These are phyloP conservation scores for Aciculosporium take DNA, from an alignment of 2,329 filamentous ascomycete species.

Conservation along the genomic window DNA sequence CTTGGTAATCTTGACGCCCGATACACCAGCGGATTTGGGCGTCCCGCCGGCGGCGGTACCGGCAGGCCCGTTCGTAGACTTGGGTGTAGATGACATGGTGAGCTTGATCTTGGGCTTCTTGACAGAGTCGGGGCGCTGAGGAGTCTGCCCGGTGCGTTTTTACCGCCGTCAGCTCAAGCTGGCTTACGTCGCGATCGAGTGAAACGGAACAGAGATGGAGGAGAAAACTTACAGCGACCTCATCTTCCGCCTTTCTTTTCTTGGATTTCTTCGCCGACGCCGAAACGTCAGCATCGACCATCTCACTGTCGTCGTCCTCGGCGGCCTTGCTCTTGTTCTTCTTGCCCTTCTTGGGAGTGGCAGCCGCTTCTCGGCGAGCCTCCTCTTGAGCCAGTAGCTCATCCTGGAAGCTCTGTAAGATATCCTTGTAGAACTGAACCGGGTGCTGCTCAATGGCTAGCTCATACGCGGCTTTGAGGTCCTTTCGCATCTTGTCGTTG, in stretches of 20 bases:
- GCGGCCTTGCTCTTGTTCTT: conserved; percentile 36
- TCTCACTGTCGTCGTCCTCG: conserved; percentile 44
- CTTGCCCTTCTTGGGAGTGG: conserved; percentile 27
- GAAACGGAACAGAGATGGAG: no score
- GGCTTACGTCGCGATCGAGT: neutral
- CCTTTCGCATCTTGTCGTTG: conserved; percentile 68
- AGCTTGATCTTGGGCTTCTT: conserved; percentile 58
- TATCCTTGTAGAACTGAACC: conserved; percentile 68
- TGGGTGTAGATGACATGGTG: conserved; percentile 51
- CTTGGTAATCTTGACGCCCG: conserved; percentile 38
- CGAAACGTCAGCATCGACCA: conserved; percentile 46
- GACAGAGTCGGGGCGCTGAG: conserved; percentile 44
- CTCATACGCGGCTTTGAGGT: conserved; percentile 62
- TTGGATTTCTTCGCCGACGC: conserved; percentile 44
- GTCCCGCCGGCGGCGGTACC: conserved; percentile 14
- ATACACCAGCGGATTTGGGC: conserved; percentile 42
- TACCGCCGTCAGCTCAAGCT: neutral
- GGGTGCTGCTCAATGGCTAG: conserved; percentile 67
- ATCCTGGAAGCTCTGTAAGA: conserved; percentile 58
- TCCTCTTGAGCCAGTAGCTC: conserved; percentile 43
- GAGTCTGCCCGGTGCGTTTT: conserved; percentile 27
- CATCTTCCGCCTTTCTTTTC: conserved; percentile 84
- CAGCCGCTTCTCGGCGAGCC: conserved; percentile 28
- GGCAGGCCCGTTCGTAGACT: conserved; percentile 51
- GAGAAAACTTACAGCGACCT: conserved; percentile 33